Evolutionary conservation across 805 yeast species (phyloP), one percentile per base, ranked within the genome.

Genomic region (Saturnispora ahearnii): DNA sequence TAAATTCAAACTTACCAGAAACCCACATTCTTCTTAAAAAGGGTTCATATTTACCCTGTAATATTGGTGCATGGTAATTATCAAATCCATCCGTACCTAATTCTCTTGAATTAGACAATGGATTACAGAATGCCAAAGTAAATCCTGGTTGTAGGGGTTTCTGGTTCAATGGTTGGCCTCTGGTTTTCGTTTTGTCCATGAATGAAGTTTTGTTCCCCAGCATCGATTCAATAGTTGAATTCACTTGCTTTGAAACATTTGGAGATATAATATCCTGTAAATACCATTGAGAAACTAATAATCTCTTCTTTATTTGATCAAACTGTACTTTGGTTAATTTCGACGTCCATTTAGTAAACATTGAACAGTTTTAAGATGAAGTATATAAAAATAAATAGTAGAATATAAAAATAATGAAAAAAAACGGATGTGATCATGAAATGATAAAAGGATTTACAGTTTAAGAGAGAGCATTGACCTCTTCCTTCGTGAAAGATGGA

Each of bases 61-160:
- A 51, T 0, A 64, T 58, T 0, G 95, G 95, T 0, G 89, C 79
- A 51, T 85, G 93, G 56, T 84, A 78, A 43, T 81, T 73, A 55
- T 85, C 95, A 64, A 87, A 89, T 1, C 96, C 96, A 63, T 89
- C 97, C 1, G 56, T 44, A 2, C 84, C 81, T 18, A 87, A 60
- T 3, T 65, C 64, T 0, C 55, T 44, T 48, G 76, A 82, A 36
- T 65, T 62, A 34, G 76, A 66, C 4, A 69, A 57, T 24, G 87
- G 89, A 57, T 83, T 84, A 63, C 80, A 80, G 60, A 73, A 87
- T 1, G 84, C 61, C 47, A 88, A 72, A 52, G 84, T 88, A 53
- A 77, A 81, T 1, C 91, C 93, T 15, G 57, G 57, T 3, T 6
- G 8, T 18, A 41, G 13, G 5, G 13, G 9, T 8, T 18, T 6